Evolutionary conservation across 2,329 filamentous ascomycete genomes (phyloP), one percentile per base, ranked within the genome.

Genomic region (Clonostachys rosea): DNA sequence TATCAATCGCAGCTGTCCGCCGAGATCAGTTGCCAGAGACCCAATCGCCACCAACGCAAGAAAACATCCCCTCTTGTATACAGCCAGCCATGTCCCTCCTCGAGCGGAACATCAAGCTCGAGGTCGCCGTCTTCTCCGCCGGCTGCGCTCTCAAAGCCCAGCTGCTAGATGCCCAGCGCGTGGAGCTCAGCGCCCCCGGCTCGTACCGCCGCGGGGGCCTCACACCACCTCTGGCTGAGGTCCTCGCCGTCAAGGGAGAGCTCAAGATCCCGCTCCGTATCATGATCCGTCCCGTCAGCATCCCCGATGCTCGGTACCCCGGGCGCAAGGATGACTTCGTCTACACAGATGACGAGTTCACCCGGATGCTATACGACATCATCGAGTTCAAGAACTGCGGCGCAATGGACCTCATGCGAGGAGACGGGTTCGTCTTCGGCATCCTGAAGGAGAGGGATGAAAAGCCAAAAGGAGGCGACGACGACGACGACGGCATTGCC

Each of bases 401-500:
- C 1, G 48, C 68, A 5, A 56, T 81, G 45, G 54, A 65, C 24
- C 52, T 60, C 0, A 52, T 54, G 2, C 63, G 65, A 13, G 76
- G 75, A 5, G 79, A 82, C 51, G 76, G 76, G 2, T 82, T 83
- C 52, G 78, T 83, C 8, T 79, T 82, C 52, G 78, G 78, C 5
- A 60, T 76, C 3, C 51, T 81, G 12, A 49, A 46, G 34, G 41
- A 48, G 3, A n/a, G 16, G 17, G 53, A 44, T 5, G 43, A 43
- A 6, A 16, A 43, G 20, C 39, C n/a, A 35, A 37, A 39, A 11
- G 11, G 13, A 1, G 40, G 37, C 6, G 7, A 18, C 16, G 12
- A 49, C 47, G 18, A 18, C 18, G 20, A 20, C 20, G 20, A 20
- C 10, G 45, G 45, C 24, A 35, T 65, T 34, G 7, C 24, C 8